Evolutionary conservation across 2,329 filamentous ascomycete species (phyloP).

Genomic region (Blastomyces gilchristii): DNA sequence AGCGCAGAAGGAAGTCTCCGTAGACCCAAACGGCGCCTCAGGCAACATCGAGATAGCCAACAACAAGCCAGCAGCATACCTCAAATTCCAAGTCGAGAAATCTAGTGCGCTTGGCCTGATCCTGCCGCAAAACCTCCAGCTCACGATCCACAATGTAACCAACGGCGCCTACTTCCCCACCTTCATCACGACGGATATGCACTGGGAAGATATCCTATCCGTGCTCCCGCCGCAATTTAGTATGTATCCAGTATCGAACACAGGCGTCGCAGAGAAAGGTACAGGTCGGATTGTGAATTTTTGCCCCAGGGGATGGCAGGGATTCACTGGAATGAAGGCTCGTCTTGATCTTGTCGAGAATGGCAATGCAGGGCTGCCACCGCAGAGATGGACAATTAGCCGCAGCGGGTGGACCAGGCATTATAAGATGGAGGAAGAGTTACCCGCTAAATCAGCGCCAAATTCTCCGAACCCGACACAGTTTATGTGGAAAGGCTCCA

Average conservation of each 20-base stretch:
- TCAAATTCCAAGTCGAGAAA: conserved; percentile 2
- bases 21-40: not conserved
- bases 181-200: not conserved
- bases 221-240: conserved; percentile 1
- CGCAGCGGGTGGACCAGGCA: not conserved
- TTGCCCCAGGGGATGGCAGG: not conserved
- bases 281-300: not conserved
- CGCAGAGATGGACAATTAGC: not conserved
- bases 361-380: not conserved
- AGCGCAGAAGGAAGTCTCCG: not conserved
- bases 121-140: not conserved
- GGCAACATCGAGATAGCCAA: not conserved
- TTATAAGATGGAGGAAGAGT: not conserved
- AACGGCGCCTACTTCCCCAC: not conserved
- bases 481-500: conserved; percentile 3
- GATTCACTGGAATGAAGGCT: not conserved
- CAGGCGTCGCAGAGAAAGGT: not conserved
- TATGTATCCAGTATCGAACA: not conserved
- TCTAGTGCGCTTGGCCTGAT: conserved; percentile 4
- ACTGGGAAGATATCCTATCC: not conserved
- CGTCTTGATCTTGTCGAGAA: not conserved
- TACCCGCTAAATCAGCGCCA: too few species aligned
- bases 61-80: not conserved
- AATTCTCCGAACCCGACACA: not conserved
- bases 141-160: conserved; percentile 1